Evolutionary conservation across 495 filamentous ascomycete genomes (phyloP).

Genomic region (Daldinia decipiens): DNA sequence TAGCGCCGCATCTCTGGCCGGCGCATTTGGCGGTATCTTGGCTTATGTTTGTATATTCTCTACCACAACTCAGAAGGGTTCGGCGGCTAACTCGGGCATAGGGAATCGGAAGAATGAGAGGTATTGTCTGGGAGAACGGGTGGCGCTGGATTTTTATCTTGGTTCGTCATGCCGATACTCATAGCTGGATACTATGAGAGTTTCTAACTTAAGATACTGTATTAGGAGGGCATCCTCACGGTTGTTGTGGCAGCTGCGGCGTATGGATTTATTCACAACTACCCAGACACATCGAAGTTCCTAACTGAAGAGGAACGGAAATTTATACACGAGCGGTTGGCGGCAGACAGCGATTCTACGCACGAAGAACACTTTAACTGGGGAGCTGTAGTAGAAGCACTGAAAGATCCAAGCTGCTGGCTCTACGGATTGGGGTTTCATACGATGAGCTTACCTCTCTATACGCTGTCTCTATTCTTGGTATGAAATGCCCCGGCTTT

Average conservation of each 20-base stretch:
- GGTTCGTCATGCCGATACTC: constrained; percentile 52
- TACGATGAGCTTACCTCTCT: constrained; percentile 78
- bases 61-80: too few relatives aligned
- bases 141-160: constrained; percentile 90
- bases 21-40: constrained; percentile 81
- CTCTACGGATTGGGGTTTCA: constrained; percentile 79
- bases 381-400: constrained; percentile 69
- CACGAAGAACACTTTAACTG: constrained; percentile 74
- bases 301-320: constrained; percentile 70
- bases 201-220: constrained; percentile 20
- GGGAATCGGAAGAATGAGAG: constrained; percentile 69
- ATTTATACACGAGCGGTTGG: constrained; percentile 67
- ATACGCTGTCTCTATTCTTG: constrained; percentile 81
- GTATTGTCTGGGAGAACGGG: constrained; percentile 70
- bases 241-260: constrained; percentile 67
- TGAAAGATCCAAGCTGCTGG: constrained; percentile 78
- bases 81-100: constrained; percentile 45
- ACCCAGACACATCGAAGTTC: constrained; percentile 75
- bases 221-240: constrained; percentile 74
- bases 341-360: constrained; percentile 68
- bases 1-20: constrained; percentile 75
- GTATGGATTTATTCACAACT: constrained; percentile 79
- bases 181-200: neutral
- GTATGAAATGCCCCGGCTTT: constrained; percentile 50
- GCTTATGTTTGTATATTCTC: constrained; percentile 60